Base-by-base conservation (phyloP, 148 eudicot species). In the Rhododendron griersonianum region DNA sequence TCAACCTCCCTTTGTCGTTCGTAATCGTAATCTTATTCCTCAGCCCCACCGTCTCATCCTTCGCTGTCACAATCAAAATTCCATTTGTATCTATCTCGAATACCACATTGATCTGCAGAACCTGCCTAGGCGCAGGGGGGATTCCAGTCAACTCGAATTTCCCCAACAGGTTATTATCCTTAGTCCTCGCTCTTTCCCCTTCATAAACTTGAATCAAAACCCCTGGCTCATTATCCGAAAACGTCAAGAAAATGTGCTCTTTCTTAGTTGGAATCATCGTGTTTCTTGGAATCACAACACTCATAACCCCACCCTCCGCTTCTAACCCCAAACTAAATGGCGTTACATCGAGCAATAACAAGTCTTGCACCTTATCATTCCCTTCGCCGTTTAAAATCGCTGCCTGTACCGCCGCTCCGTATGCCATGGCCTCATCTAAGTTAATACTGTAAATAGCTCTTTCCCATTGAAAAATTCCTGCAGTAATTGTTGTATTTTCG, bases 381-480 rank as follows among this genome's bases (percentile, higher is more conserved):
- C 59, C 59, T 5, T 79, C 59, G 18, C 59, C 35, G 2, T 13
- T 45, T 15, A 79, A 25, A 79, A 79, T 47, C 18, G 81, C 81
- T 0, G 81, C 81, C 19, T 79, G 59, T 9, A 48, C 55, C 1
- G 81, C 59, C 0, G 81, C 81, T 5, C 81, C 81, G 1, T 79
- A 47, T 53, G 81, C 55, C 53, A 78, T 18, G 1, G 57, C 81
- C 16, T 78, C 81, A n/a, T 78, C 81, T 4, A 57, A 35, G 55
- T 78, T 44, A 1, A 78, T 78, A 25, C 80, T 18, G 28, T 78
- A 28, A 55, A 78, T 3, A 45, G 81, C 55, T 45, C 81, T 45
- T 78, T 80, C 7, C 82, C 61, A 5, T 80, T 80, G 82, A 80
- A 80, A 15, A 80, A 80, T 8, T 80, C 81, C 2, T 45, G 81